Conservation (phyloP, 2,329 filamentous ascomycete species). For the Coniella vitis region DNA sequence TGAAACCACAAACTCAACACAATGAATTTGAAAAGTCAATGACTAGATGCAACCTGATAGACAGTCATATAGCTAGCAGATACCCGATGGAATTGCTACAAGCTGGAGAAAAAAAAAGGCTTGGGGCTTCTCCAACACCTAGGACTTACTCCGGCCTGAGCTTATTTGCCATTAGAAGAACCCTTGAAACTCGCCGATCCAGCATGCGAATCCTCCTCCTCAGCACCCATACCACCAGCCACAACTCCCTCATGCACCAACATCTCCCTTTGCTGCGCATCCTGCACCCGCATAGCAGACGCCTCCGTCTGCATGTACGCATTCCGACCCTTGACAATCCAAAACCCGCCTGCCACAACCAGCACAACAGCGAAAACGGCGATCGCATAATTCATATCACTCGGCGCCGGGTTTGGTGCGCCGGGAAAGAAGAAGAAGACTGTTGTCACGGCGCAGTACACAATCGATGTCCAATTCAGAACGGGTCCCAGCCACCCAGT, state of each 20-base stretch:
- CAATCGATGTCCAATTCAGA: slow-evolving; percentile 41
- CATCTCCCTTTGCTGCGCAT: slow-evolving; percentile 3
- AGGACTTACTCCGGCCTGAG: no score
- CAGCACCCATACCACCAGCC: not conserved
- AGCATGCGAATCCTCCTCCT: not conserved
- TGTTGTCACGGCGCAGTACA: slow-evolving; percentile 45
- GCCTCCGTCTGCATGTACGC: slow-evolving; percentile 28
- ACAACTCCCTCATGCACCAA: slow-evolving; percentile 2
- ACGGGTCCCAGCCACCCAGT: slow-evolving; percentile 27
- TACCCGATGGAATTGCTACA: no score
- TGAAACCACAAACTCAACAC: no score
- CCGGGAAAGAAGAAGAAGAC: slow-evolving; percentile 50
- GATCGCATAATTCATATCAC: slow-evolving; percentile 53
- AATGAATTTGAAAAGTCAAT: no score
- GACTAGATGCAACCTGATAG: no score
- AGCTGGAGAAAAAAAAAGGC: no score
- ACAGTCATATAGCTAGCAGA: no score
- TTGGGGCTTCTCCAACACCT: no score
- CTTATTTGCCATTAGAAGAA: no score
- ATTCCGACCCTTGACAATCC: slow-evolving; percentile 39
- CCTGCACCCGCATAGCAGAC: slow-evolving; percentile 1
- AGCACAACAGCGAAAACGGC: slow-evolving; percentile 50
- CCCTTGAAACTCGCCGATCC: no score
- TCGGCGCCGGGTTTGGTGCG: slow-evolving; percentile 34
- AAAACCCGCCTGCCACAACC: slow-evolving; percentile 41